These are phyloP conservation scores for Lichina pygmaea DNA, from an alignment of 495 filamentous ascomycete genomes.

Conservation along the genomic window DNA sequence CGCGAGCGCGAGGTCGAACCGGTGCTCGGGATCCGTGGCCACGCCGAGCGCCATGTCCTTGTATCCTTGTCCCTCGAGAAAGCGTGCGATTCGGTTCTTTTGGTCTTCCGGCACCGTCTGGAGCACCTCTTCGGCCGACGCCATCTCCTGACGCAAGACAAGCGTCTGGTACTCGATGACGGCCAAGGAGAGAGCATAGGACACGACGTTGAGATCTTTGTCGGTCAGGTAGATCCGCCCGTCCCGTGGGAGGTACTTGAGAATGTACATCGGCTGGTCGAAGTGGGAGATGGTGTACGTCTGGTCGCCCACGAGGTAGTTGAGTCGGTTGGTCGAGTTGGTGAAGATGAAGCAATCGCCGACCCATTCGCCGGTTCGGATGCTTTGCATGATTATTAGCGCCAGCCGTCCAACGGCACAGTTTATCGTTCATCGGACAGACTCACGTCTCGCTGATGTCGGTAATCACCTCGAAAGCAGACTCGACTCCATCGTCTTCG, in stretches of 20 bases:
- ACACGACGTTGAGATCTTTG: constrained; percentile 78
- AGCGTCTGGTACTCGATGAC: constrained; percentile 95
- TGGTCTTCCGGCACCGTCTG: constrained; percentile 62
- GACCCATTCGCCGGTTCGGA: constrained; percentile 92
- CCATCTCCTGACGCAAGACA: constrained; percentile 85
- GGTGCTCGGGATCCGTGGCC: constrained; percentile 88
- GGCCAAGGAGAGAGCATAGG: constrained; percentile 74
- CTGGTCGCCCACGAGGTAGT: constrained; percentile 94
- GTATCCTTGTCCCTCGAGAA: constrained; percentile 91
- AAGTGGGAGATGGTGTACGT: constrained; percentile 98
- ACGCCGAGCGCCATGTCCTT: constrained; percentile 88
- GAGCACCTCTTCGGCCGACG: constrained; percentile 65
- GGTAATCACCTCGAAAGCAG: constrained; percentile 86
- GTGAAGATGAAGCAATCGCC: constrained; percentile 98
- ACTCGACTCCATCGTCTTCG: constrained; percentile 90
- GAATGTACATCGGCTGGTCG: constrained; percentile 78
- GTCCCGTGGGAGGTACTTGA: constrained; percentile 87
- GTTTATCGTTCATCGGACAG: background rate
- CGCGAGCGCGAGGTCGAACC: constrained; percentile 74
- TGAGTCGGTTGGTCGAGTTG: constrained; percentile 83
- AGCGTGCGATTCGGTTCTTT: constrained; percentile 90
- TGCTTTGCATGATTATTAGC: constrained; percentile 15
- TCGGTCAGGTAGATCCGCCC: constrained; percentile 80
- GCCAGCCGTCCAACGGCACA: background rate
- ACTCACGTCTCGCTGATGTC: constrained; percentile 70